Base-by-base conservation (phyloP, 208 protist genomes). In the Leishmania lainsoni region DNA sequence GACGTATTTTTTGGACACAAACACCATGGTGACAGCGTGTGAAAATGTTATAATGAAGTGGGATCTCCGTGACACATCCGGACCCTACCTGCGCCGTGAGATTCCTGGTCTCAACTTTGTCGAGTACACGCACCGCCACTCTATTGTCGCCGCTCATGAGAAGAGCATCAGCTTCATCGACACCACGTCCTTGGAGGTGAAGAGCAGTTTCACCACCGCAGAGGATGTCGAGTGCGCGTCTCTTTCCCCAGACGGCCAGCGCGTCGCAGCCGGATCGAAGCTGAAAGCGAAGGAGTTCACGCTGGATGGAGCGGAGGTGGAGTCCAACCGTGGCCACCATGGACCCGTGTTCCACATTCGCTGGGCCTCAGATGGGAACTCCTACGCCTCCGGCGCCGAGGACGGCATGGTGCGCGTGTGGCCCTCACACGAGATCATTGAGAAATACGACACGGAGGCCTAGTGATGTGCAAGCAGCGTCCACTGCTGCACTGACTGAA, bases 341-440 rank as follows among this genome's bases (percentile, higher is more conserved):
- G 95, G 95, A 14, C 95, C 95, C 9, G 90, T 98, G 39, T 98
- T 98, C 83, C 94, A 97, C 85, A 93, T 97, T 54, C 92, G 94
- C 22, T 98, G 95, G 90, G 90, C 93, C 14, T 93, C 95, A 20
- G 94, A 97, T 79, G 93, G 93, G 22, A 93, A 96, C 79, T 93
- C 94, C 45, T 97, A 94, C 80, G 90, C 95, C 12, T 96, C 95
- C 26, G 95, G 95, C 9, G 90, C 95, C 16, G 95, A 98, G 80
- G 95, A 98, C 76, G 94, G 94, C 49, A 98, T 98, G 95, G 94
- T 97, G 59, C 91, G 95, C 48, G 91, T 98, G 58, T 98, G 95
- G 95, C 95, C 95, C 14, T 95, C 94, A 51, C 94, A 97, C 79
- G 89, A 94, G 35, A 96, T 96, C 72, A 96, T 96, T 73, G 84